phyloP scores from a whole-genome alignment of 1,139 yeast species.

The Protomyces inundatus region DNA sequence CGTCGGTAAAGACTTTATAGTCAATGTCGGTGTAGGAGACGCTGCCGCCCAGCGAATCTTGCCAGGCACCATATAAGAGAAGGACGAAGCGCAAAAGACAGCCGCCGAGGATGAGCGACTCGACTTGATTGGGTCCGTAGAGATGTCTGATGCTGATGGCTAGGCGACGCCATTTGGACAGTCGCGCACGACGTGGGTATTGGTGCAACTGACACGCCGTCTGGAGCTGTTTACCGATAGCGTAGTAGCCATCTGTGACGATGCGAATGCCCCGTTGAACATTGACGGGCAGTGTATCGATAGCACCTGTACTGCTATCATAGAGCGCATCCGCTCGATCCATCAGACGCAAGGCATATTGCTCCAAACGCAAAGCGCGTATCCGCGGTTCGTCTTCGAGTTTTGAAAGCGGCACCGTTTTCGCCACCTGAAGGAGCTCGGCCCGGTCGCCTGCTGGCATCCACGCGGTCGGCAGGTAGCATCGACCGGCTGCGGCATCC shows the following conservation, averaged over 20 bases:
- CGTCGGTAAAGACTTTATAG: constrained; percentile 88
- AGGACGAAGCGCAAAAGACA: constrained; percentile 54
- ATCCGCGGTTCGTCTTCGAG: background rate
- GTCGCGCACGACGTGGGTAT: constrained; percentile 20
- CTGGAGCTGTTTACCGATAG: constrained; percentile 16
- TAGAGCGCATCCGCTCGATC: constrained; percentile 7
- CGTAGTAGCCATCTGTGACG: constrained; percentile 23
- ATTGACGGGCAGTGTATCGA: constrained; percentile 11
- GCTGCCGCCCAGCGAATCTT: constrained; percentile 63
- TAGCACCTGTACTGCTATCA: constrained; percentile 10
- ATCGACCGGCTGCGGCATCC: constrained; percentile 15
- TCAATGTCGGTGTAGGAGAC: constrained; percentile 91
- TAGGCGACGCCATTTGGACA: constrained; percentile 1
- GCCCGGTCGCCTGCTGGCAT: background rate
- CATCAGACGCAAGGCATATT: constrained; percentile 4
- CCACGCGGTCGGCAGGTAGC: constrained; percentile 18
- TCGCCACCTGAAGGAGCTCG: constrained; percentile 7
- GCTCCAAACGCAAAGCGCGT: background rate
- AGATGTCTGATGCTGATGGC: background rate
- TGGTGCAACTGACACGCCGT: background rate
- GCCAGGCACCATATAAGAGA: constrained; percentile 78
- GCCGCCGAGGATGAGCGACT: constrained; percentile 8
- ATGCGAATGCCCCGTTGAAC: constrained; percentile 12
- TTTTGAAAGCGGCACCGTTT: background rate
- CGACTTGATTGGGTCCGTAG: background rate